Evolutionary conservation across 345 rosid species (phyloP), one percentile per base, ranked within the genome.

Genomic region (Carallia pectinifolia): DNA sequence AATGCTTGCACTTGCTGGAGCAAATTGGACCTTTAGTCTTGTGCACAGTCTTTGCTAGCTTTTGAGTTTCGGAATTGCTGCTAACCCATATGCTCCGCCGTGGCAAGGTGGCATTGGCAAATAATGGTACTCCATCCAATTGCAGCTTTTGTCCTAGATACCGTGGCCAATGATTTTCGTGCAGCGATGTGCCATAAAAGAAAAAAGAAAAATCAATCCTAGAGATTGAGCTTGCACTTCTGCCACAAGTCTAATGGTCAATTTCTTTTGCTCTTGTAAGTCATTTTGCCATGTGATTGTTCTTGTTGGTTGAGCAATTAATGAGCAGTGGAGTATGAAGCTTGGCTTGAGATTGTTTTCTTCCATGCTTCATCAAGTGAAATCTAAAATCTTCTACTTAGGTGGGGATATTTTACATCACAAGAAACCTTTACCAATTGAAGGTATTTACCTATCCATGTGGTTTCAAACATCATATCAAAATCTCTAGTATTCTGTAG

Each of bases 151-250:
- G 34, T 33, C 34, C 34, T 33, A 33, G 34, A 33, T 33, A 33
- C 73, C 87, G 54, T 30, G 85, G 74, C 96, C 86, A 5, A 90
- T 86, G 39, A 58, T 83, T 65, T 93, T 87, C 71, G 93, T 93
- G 48, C 81, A 84, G 94, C 84, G 79, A 80, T 62, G 92, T 91
- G 72, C 31, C 88, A 66, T 96, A 93, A 84, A 93, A 33, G 4
- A 33, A 33, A 96, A 23, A 33, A 4, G 34, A 91, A 67, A 93
- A 89, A 74, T 82, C 91, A 66, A 94, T 93, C 33, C 94, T 91
- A 82, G 98, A 91, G 85, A 93, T 93, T 61, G 97, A 93, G 81
- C 75, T 87, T 39, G 84, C 89, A 29, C 85, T 89, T 74, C 87
- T 85, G 74, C 87, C 88, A 44, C 80, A 65, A 9, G 85, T 80